Conservation (phyloP, 139 green algal species). For the Zygnema circumcarinatum region DNA sequence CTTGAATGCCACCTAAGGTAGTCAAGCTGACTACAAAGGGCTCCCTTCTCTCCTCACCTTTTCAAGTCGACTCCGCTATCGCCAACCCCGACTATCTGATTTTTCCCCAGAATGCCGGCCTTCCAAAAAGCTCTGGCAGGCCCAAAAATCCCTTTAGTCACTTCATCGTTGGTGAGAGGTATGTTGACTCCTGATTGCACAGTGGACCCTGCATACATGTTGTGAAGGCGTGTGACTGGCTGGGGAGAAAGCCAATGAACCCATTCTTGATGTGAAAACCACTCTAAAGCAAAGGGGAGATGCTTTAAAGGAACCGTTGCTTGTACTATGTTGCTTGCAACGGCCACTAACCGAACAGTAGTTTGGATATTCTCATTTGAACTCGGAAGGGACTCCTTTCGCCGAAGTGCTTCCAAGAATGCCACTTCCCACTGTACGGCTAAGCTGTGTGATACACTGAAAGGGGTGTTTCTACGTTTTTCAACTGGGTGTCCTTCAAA, state of each 20-base stretch:
- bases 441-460: background rate
- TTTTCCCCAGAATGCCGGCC: conserved; percentile 71
- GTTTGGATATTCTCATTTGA: background rate
- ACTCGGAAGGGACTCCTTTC: background rate
- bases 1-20: too few species aligned
- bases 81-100: conserved; percentile 84
- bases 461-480: background rate
- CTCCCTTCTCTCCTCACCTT: too few species aligned
- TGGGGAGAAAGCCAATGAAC: conserved; percentile 32
- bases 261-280: conserved; percentile 33
- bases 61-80: conserved; percentile 81
- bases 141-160: background rate
- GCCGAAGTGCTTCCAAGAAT: background rate
- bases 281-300: conserved; percentile 3
- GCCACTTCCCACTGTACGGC: background rate
- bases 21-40: too few species aligned
- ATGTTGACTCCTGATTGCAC: background rate
- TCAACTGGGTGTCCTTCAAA: background rate
- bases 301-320: background rate
- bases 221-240: conserved; percentile 20
- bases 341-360: background rate
- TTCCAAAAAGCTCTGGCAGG: conserved; percentile 70
- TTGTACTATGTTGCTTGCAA: background rate
- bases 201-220: conserved; percentile 8
- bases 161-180: background rate